Evolutionary conservation across 129 eudicot genomes (phyloP).

Genomic region (Sambucus nigra): DNA sequence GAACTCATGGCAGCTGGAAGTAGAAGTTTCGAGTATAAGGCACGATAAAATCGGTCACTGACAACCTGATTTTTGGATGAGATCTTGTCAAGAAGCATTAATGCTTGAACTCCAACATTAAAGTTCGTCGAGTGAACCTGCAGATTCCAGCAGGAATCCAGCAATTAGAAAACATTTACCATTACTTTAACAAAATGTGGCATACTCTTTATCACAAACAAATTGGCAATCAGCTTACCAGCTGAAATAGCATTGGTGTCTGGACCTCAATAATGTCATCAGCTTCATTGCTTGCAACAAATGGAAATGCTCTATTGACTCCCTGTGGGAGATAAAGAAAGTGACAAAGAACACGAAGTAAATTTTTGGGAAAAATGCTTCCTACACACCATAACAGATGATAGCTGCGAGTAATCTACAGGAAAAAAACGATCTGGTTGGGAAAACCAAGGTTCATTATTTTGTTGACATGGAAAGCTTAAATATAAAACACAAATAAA

Average conservation of each 20-base stretch:
- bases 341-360: constrained; percentile 7
- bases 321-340: constrained; percentile 42
- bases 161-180: background rate
- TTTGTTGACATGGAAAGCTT: background rate
- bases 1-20: constrained; percentile 91
- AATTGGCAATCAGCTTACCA: constrained; percentile 34
- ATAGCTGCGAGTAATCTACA: background rate
- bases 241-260: constrained; percentile 86
- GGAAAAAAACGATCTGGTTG: background rate
- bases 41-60: constrained; percentile 95
- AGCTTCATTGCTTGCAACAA: constrained; percentile 77
- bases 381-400: too few species aligned
- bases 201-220: background rate
- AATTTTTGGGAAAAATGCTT: background rate
- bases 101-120: constrained; percentile 91
- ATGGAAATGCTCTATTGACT: constrained; percentile 93
- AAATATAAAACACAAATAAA: background rate
- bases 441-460: background rate
- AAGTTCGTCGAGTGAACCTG: constrained; percentile 97
- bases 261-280: constrained; percentile 87
- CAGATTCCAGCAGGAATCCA: background rate
- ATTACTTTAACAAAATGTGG: background rate
- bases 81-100: constrained; percentile 89
- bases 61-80: constrained; percentile 87
- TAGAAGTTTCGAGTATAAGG: constrained; percentile 83